These are phyloP conservation scores for Kodamaea kaohsiungensis DNA, from an alignment of 805 yeast species.

Conservation along the genomic window DNA sequence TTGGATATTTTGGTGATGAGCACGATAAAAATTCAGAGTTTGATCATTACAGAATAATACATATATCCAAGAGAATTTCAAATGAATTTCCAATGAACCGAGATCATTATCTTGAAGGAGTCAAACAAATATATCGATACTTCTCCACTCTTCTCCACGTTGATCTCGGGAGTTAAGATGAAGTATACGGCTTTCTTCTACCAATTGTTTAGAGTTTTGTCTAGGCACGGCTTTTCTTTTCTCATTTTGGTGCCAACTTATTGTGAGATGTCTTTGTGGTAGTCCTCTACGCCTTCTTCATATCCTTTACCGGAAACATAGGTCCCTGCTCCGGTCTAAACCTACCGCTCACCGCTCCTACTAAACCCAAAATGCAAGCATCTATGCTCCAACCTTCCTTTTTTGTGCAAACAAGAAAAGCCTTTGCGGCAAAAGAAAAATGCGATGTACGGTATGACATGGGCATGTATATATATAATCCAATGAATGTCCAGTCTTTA, in stretches of 20 bases:
- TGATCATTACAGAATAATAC: too few species aligned
- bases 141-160: not conserved
- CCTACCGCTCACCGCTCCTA: not conserved
- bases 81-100: not conserved
- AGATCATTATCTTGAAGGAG: not conserved
- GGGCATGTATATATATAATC: not conserved
- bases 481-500: not conserved
- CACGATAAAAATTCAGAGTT: too few species aligned
- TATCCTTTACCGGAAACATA: not conserved
- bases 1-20: too few species aligned
- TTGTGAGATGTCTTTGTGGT: not conserved
- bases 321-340: not conserved
- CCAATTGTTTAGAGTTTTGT: not conserved
- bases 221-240: not conserved
- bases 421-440: not conserved
- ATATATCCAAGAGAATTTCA: not conserved
- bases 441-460: not conserved
- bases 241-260: not conserved
- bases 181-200: not conserved
- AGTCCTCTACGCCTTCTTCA: too few species aligned
- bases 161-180: not conserved
- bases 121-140: not conserved
- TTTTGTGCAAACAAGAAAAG: not conserved
- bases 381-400: not conserved
- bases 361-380: not conserved